These are phyloP conservation scores for Metarhizium robertsii DNA, from an alignment of 2,329 filamentous ascomycete genomes.

Conservation along the genomic window DNA sequence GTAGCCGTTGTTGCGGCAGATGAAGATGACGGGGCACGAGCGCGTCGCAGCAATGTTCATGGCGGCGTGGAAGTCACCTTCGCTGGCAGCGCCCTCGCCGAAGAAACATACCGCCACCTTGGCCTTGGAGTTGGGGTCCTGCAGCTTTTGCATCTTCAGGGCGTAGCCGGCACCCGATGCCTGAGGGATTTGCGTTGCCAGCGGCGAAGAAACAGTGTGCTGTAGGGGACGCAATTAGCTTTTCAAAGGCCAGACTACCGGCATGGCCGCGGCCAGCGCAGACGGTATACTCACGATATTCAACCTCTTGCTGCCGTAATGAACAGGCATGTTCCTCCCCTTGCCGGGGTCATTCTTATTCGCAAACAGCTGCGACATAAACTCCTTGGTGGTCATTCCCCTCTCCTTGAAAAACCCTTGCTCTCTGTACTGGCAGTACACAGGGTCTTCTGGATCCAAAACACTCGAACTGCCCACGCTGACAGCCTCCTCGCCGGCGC, in stretches of 20 bases:
- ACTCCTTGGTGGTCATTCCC: slow-evolving; percentile 77
- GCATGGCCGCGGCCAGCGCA: not conserved
- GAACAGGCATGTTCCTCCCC: slow-evolving; percentile 94
- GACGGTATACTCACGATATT: slow-evolving; percentile 57
- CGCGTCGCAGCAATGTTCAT: slow-evolving; percentile 85
- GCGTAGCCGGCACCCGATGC: slow-evolving; percentile 82
- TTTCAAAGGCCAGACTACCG: not conserved
- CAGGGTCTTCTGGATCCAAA: slow-evolving; percentile 72
- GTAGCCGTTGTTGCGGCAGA: slow-evolving; percentile 89
- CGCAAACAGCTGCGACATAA: slow-evolving; percentile 92
- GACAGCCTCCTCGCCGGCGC: slow-evolving; percentile 88
- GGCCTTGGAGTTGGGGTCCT: slow-evolving; percentile 57
- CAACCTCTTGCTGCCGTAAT: slow-evolving; percentile 78
- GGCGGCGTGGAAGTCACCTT: slow-evolving; percentile 87
- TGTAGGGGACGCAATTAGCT: slow-evolving; percentile 18
- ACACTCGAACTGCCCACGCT: slow-evolving; percentile 83
- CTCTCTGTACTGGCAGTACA: slow-evolving; percentile 93
- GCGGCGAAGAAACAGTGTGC: slow-evolving; percentile 75
- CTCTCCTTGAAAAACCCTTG: slow-evolving; percentile 84
- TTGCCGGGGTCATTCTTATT: slow-evolving; percentile 71
- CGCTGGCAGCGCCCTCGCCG: slow-evolving; percentile 80
- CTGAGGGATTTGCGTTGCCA: slow-evolving; percentile 85
- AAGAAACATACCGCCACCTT: slow-evolving; percentile 78
- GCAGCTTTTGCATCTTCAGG: slow-evolving; percentile 68
- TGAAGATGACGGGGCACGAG: slow-evolving; percentile 79